These are phyloP conservation scores for Leptographium wingfieldii DNA, from an alignment of 2,329 filamentous ascomycete genomes.

Conservation along the genomic window DNA sequence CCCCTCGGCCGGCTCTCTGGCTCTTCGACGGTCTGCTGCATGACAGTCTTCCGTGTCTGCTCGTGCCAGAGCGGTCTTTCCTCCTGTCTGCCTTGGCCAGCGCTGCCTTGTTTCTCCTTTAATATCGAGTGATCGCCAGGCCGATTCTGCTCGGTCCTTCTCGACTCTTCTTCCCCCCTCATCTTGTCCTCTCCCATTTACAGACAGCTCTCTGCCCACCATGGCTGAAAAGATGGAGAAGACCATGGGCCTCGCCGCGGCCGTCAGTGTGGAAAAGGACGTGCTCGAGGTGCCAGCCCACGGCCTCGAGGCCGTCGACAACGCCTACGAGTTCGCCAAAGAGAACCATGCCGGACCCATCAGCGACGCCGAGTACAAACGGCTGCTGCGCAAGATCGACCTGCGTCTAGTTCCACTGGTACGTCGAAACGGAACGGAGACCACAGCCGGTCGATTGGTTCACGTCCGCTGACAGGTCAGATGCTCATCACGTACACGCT, in stretches of 20 bases:
- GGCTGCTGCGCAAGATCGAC: slow-evolving; percentile 18
- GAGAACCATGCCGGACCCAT: slow-evolving; percentile 1
- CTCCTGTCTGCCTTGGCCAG: neutral
- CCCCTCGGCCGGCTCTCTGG: no score
- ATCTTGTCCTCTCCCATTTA: neutral
- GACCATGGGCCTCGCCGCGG: neutral
- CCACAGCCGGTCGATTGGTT: no score
- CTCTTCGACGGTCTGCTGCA: no score
- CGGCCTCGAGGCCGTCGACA: neutral
- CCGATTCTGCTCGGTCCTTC: no score
- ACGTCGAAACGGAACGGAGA: neutral
- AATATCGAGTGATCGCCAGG: neutral
- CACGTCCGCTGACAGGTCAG: neutral
- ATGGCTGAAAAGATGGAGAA: neutral
- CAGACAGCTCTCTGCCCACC: neutral
- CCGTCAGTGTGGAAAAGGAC: neutral
- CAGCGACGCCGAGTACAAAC: slow-evolving; percentile 2
- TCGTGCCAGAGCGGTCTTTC: neutral
- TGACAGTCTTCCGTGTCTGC: no score
- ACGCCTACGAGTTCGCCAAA: neutral
- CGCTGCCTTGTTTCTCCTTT: neutral
- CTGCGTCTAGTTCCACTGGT: slow-evolving; percentile 3
- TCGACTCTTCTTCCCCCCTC: no score
- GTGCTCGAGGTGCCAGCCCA: neutral
- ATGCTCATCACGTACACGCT: slow-evolving; percentile 16